These are phyloP conservation scores for Globisporangium abappressorium DNA, from an alignment of 352 stramenopile genomes.

Conservation along the genomic window DNA sequence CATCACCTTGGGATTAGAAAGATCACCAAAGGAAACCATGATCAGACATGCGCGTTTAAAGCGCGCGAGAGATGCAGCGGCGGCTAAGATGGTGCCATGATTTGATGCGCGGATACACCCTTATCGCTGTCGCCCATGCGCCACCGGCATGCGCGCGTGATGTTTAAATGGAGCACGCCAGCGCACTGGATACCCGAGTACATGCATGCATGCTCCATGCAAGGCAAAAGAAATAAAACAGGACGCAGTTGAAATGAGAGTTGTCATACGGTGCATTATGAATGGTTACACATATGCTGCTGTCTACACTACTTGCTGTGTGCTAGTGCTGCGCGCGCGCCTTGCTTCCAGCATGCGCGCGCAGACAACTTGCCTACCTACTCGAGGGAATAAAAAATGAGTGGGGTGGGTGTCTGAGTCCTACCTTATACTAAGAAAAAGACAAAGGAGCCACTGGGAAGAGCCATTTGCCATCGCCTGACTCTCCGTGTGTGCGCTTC, in stretches of 20 bases:
- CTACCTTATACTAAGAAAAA: not conserved
- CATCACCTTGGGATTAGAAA: not conserved
- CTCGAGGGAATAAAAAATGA: conserved; percentile 4
- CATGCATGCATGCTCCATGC: not conserved
- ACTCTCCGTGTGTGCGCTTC: not conserved
- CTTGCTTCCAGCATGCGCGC: not conserved
- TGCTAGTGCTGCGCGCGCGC: not conserved
- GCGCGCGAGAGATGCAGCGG: not conserved
- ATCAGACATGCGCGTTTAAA: not conserved
- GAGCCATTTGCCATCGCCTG: conserved; percentile 7
- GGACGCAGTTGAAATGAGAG: not conserved
- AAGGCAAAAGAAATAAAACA: not conserved
- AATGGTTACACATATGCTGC: not conserved
- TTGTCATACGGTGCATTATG: conserved; percentile 10
- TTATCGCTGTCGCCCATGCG: not conserved
- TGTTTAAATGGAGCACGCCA: not conserved
- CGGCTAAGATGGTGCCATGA: not conserved
- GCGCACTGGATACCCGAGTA: not conserved
- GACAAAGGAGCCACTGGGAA: not conserved
- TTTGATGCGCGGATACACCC: not conserved
- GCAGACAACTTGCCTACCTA: not conserved
- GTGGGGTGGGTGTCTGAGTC: not conserved
- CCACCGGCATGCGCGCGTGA: not conserved
- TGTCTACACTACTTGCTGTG: conserved; percentile 5
- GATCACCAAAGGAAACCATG: not conserved